phyloP scores from a whole-genome alignment of 2,329 filamentous ascomycete species.

The Xylaria polymorpha region DNA sequence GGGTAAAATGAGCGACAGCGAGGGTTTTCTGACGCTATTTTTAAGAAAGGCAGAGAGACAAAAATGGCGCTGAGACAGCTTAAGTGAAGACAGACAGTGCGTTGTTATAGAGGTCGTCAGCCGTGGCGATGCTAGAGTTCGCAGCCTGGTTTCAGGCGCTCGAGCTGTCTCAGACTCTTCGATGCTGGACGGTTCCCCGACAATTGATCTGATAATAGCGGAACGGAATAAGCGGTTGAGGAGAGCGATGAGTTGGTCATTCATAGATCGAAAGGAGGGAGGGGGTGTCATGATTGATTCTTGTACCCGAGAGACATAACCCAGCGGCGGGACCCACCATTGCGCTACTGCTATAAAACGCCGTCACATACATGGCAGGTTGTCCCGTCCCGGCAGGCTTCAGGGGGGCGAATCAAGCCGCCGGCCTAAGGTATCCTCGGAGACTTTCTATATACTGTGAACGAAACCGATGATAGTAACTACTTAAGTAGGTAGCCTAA shows the following conservation, averaged over 20 bases:
- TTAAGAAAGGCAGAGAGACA: background rate
- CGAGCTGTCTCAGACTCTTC: background rate
- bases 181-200: background rate
- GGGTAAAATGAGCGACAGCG: background rate
- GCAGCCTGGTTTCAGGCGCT: constrained; percentile 2
- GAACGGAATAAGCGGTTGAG: background rate
- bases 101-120: background rate
- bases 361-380: background rate
- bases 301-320: constrained; percentile 19
- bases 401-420: constrained; percentile 25
- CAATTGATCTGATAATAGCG: background rate
- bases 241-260: background rate
- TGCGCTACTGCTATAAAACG: constrained; percentile 3
- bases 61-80: background rate
- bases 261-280: constrained; percentile 2
- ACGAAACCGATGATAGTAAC: background rate
- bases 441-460: no score
- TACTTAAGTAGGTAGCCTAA: background rate
- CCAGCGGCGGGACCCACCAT: background rate
- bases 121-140: constrained; percentile 2
- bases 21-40: background rate
- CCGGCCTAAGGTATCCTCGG: constrained; percentile 13
- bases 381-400: constrained; percentile 17
- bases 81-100: background rate
- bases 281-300: constrained; percentile 24